Evolutionary conservation across 2,329 filamentous ascomycete species (phyloP).

Genomic region (Alternaria brassicae): DNA sequence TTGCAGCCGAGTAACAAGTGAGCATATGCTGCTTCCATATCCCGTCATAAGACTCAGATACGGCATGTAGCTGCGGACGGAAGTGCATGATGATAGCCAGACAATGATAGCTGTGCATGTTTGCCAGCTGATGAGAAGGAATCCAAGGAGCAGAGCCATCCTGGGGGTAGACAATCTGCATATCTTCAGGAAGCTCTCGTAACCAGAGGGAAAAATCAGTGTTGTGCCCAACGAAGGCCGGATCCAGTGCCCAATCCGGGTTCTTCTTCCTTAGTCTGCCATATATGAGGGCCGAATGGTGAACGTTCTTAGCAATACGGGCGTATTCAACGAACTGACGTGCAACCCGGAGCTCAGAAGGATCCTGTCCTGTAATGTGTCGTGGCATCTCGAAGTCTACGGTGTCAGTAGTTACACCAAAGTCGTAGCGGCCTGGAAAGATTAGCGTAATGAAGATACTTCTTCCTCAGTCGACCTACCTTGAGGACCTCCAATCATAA

Average conservation of each 20-base stretch:
- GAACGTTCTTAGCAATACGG: slow-evolving; percentile 77
- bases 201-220: slow-evolving; percentile 79
- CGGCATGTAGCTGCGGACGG: slow-evolving; percentile 78
- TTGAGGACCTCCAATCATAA: slow-evolving; percentile 94
- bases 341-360: slow-evolving; percentile 77
- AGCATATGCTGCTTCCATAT: slow-evolving; percentile 90
- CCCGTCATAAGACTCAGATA: slow-evolving; percentile 78
- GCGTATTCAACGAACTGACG: slow-evolving; percentile 85
- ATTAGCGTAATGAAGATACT: slow-evolving; percentile 12
- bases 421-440: slow-evolving; percentile 69
- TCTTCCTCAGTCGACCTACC: slow-evolving; percentile 59
- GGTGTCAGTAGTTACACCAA: slow-evolving; percentile 75
- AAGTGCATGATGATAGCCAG: slow-evolving; percentile 86
- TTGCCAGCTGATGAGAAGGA: slow-evolving; percentile 84
- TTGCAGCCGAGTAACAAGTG: slow-evolving; percentile 83
- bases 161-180: slow-evolving; percentile 77
- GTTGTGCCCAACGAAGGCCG: slow-evolving; percentile 80
- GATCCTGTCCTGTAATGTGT: slow-evolving; percentile 71
- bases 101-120: slow-evolving; percentile 88
- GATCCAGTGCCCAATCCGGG: slow-evolving; percentile 86
- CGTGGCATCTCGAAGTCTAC: slow-evolving; percentile 76
- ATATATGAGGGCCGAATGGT: slow-evolving; percentile 78
- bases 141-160: slow-evolving; percentile 85
- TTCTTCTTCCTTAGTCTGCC: slow-evolving; percentile 74
- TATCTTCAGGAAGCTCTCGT: slow-evolving; percentile 76